phyloP scores from a whole-genome alignment of 2,329 filamentous ascomycete species.

The Aspergillus tubingensis region DNA sequence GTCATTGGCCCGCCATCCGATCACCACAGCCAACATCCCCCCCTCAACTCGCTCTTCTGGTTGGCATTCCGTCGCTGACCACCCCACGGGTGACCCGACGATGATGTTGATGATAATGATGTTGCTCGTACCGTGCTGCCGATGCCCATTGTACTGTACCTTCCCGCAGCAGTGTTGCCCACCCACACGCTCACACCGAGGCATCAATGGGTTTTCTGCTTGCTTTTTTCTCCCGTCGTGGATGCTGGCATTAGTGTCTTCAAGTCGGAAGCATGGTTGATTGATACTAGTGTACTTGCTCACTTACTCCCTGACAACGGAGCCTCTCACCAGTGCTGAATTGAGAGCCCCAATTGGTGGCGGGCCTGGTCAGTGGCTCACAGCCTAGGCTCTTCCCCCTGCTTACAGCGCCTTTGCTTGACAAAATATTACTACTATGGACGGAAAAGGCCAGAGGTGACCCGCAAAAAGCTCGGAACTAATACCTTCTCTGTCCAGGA shows the following conservation, averaged over 20 bases:
- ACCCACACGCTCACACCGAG: background rate
- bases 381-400: conserved; percentile 4
- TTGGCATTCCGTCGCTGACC: conserved; percentile 4
- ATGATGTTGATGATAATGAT: background rate
- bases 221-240: background rate
- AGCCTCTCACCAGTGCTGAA: background rate
- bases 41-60: background rate
- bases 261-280: background rate
- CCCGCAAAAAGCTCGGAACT: conserved; percentile 18
- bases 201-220: background rate
- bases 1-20: conserved; percentile 9
- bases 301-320: conserved; percentile 7
- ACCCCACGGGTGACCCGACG: conserved; percentile 5
- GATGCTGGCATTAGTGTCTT: background rate
- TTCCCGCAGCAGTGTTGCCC: background rate
- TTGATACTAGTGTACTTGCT: background rate
- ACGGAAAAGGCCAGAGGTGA: conserved; percentile 7
- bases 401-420: conserved; percentile 1
- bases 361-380: conserved; percentile 6
- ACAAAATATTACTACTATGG: background rate
- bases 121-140: background rate
- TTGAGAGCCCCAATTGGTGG: background rate
- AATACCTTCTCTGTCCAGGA: conserved; percentile 13
- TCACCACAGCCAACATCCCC: background rate
- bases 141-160: background rate